phyloP scores from a whole-genome alignment of 108 stramenopile genomes.

The Conticribra guillardii region DNA sequence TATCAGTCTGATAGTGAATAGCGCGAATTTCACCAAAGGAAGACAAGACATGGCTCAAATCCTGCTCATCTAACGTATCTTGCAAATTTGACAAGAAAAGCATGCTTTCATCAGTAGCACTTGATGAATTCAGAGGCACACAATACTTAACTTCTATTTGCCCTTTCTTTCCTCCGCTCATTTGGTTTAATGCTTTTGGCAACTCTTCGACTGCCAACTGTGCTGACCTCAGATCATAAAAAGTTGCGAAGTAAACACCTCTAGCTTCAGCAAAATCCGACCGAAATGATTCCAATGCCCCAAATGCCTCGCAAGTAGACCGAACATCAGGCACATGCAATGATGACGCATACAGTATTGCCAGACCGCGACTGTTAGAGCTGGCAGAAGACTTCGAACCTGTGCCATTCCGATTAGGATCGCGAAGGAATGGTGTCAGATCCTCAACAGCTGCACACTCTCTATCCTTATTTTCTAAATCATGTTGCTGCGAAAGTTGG shows the following conservation, averaged over 20 bases:
- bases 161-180: conserved; percentile 8
- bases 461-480: conserved; percentile 24
- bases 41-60: conserved; percentile 61
- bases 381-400: not conserved
- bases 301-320: conserved; percentile 81
- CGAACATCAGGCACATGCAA: conserved; percentile 61
- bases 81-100: conserved; percentile 76
- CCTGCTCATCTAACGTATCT: conserved; percentile 57
- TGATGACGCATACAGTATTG: conserved; percentile 61
- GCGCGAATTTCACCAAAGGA: conserved; percentile 82
- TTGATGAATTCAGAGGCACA: conserved; percentile 83
- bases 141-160: conserved; percentile 77
- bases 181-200: conserved; percentile 37
- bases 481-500: not conserved
- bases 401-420: conserved; percentile 1
- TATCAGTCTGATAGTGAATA: conserved; percentile 53
- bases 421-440: conserved; percentile 39
- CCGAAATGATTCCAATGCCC: conserved; percentile 74
- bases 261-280: conserved; percentile 71
- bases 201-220: conserved; percentile 80
- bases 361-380: conserved; percentile 63
- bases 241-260: conserved; percentile 82
- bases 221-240: conserved; percentile 83
- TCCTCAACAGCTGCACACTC: conserved; percentile 32
- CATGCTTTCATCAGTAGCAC: conserved; percentile 79